Evolutionary conservation across 768 basidiomycete genomes (phyloP).

Genomic region (Xanthoconium purpureum): DNA sequence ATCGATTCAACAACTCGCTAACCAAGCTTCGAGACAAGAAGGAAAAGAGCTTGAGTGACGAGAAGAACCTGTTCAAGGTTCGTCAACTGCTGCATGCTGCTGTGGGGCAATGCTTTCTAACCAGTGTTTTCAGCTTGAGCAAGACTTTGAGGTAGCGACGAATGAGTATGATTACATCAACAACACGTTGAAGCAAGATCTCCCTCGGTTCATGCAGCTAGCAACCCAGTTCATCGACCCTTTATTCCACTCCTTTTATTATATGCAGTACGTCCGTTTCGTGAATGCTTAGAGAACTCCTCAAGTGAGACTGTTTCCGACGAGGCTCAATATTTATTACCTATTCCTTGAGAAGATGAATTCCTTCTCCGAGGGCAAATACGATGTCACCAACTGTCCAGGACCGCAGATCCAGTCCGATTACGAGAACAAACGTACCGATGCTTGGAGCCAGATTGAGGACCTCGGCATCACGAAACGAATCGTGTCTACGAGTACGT

Average conservation of each 20-base stretch:
- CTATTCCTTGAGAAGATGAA: conserved; percentile 92
- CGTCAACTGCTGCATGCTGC: conserved; percentile 10
- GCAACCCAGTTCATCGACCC: conserved; percentile 91
- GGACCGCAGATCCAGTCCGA: conserved; percentile 69
- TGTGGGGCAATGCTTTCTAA: not conserved
- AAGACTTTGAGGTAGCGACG: conserved; percentile 91
- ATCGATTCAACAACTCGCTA: conserved; percentile 93
- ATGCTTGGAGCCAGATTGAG: conserved; percentile 77
- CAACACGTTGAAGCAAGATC: conserved; percentile 81
- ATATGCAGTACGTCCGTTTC: conserved; percentile 83
- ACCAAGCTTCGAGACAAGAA: conserved; percentile 98
- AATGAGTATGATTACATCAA: conserved; percentile 95
- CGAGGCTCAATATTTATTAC: conserved; percentile 90
- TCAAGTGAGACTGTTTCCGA: not conserved
- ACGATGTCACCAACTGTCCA: conserved; percentile 62
- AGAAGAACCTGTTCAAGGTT: conserved; percentile 96
- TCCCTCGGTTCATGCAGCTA: conserved; percentile 89
- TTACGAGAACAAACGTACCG: conserved; percentile 80
- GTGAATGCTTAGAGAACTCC: not conserved
- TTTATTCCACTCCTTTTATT: conserved; percentile 97
- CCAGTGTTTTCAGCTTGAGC: conserved; percentile 62
- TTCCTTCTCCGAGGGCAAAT: conserved; percentile 77
- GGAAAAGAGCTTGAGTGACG: conserved; percentile 92
- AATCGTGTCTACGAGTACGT: conserved; percentile 80
- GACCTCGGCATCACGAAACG: conserved; percentile 79